phyloP scores from a whole-genome alignment of 495 filamentous ascomycete genomes.

The Sporormia fimetaria region DNA sequence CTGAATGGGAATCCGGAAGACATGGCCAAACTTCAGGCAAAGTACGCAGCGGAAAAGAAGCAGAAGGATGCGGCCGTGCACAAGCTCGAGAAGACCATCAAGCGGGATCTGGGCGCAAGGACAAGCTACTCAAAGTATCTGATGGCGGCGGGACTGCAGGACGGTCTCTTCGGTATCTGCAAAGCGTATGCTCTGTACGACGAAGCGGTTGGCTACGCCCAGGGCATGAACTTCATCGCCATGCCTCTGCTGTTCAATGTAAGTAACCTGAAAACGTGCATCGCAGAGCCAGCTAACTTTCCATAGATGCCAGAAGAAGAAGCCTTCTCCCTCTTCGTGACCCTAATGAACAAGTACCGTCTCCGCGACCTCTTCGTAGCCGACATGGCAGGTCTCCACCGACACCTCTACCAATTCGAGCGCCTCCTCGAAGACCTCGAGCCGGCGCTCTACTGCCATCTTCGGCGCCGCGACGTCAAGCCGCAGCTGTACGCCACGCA shows the following conservation, averaged over 20 bases:
- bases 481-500: constrained; percentile 94
- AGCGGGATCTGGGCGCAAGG: constrained; percentile 75
- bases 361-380: constrained; percentile 87
- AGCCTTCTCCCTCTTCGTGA: constrained; percentile 84
- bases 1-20: constrained; percentile 48
- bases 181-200: constrained; percentile 97
- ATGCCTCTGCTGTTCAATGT: constrained; percentile 98
- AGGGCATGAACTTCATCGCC: constrained; percentile 97
- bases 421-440: constrained; percentile 88
- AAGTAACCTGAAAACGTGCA: constrained; percentile 29
- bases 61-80: constrained; percentile 56
- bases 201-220: constrained; percentile 88
- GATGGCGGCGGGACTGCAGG: constrained; percentile 77
- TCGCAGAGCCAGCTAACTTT: not conserved
- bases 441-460: constrained; percentile 88
- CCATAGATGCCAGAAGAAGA: constrained; percentile 89
- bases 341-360: constrained; percentile 92
- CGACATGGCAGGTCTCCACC: constrained; percentile 93
- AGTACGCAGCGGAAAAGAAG: constrained; percentile 52
- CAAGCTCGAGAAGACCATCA: constrained; percentile 86
- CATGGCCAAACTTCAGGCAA: constrained; percentile 53
- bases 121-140: constrained; percentile 96
- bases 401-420: constrained; percentile 89
- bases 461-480: constrained; percentile 73
- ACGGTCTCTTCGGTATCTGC: constrained; percentile 86